Percentiles rank a stretch among this genome's conserved stretches.
Evolutionary conservation across 2,329 filamentous ascomycete species (phyloP).

Genomic region (Capronia americana): DNA sequence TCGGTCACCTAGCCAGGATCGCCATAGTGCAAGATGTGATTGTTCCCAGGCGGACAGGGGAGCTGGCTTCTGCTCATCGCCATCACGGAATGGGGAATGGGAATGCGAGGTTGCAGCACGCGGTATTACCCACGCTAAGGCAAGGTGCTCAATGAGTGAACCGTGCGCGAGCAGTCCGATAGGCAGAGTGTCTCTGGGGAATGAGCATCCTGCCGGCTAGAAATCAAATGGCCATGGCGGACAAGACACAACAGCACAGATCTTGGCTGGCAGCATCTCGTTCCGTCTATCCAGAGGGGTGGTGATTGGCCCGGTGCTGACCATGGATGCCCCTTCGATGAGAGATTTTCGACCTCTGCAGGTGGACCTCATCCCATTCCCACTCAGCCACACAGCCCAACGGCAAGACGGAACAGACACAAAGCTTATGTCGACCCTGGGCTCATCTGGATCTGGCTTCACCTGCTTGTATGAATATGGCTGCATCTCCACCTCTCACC

Average conservation of each 20-base stretch:
- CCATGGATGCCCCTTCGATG: not conserved
- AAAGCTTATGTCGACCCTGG: slow-evolving; percentile 17
- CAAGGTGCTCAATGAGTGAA: not conserved
- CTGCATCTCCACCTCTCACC: not conserved
- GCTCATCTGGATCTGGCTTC: slow-evolving; percentile 2
- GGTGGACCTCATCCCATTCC: slow-evolving; percentile 1
- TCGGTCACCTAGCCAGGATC: not conserved
- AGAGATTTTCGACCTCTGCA: slow-evolving; percentile 13
- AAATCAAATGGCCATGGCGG: not conserved
- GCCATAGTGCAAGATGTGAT: not conserved
- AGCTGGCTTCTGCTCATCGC: not conserved
- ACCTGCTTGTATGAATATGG: not conserved
- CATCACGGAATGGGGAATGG: not conserved
- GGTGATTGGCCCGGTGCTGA: not conserved
- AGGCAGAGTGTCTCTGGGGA: not conserved
- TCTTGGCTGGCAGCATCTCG: slow-evolving; percentile 3
- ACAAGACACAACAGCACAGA: not conserved
- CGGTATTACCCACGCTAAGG: not conserved
- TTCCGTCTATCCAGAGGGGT: slow-evolving; percentile 6
- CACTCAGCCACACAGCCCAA: not conserved
- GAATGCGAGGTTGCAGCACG: not conserved
- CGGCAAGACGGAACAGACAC: slow-evolving; percentile 17
- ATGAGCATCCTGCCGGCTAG: slow-evolving; percentile 1
- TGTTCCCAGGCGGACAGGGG: not conserved
- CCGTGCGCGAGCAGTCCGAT: not conserved